Evolutionary conservation across 768 basidiomycete genomes (phyloP), one percentile per base, ranked within the genome.

Genomic region (Termitomyces sp.): DNA sequence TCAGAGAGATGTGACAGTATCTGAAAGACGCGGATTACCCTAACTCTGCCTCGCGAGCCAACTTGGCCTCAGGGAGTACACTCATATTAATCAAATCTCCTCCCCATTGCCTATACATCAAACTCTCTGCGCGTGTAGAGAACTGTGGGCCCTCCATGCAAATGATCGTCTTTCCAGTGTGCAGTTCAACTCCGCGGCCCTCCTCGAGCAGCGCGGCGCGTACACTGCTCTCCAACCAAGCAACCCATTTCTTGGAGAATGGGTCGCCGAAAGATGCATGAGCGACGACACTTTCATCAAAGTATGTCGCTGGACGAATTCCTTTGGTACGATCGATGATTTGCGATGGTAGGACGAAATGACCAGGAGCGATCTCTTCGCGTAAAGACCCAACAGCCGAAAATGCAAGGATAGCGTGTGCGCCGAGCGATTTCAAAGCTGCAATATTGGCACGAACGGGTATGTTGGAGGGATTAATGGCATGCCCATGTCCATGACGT

Each of bases 101-200:
- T 9, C 96, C 96, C 90, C 92, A 95, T 48, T 80, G 79, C 22
- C 94, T 80, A 71, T 98, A 97, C 94, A 97, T 94, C 65, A 82
- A 65, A 66, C 92, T 94, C 81, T 99, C 96, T 18, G 96, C 96
- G 38, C 96, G 77, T n/a, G 96, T 99, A 55, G 94, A 96, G 78
- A 99, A 99, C 72, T 94, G 94, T 33, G 91, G 91, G 50, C 95
- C 95, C 69, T 98, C 94, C 93, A 98, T 98, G 68, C 92, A 94
- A 49, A 98, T 88, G 57, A 98, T 83, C 20, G 86, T 88, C 78
- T 88, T 94, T 30, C 84, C 88, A 52, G 82, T 85, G 71, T 94
- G 92, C 55, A 98, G 71, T 72, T 82, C 75, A 38, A 87, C 84
- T 1, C 78, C 80, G 10, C 77, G 71, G 2, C 85, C 87, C 36